A percentile compares a stretch with the other conserved stretches of the same genome.
phyloP scores from a whole-genome alignment of 2,329 filamentous ascomycete genomes.

The Diaporthe eres region DNA sequence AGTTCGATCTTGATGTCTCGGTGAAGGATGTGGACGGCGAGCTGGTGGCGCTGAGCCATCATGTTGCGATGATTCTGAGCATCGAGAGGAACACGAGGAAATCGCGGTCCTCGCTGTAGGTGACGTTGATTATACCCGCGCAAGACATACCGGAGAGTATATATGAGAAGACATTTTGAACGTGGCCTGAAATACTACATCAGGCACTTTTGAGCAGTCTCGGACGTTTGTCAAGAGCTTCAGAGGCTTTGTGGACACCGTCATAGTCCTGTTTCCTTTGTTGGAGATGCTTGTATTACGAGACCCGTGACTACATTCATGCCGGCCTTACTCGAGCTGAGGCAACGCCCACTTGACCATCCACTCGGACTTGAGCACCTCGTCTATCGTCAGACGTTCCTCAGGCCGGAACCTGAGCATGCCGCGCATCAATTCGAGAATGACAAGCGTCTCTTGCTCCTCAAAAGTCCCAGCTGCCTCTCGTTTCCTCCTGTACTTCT shows the following conservation, averaged over 20 bases:
- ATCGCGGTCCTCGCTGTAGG: background rate
- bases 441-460: background rate
- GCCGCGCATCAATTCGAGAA: slow-evolving; percentile 50
- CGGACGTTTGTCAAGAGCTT: too few relatives aligned
- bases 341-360: slow-evolving; percentile 52
- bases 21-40: slow-evolving; percentile 75
- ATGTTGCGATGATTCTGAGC: slow-evolving; percentile 75
- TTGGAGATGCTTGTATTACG: too few relatives aligned
- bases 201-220: too few relatives aligned
- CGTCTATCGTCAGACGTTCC: slow-evolving; percentile 48
- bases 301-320: background rate
- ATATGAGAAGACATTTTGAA: too few relatives aligned
- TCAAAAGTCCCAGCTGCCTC: slow-evolving; percentile 26
- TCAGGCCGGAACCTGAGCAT: slow-evolving; percentile 51
- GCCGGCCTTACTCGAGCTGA: slow-evolving; percentile 34
- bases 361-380: slow-evolving; percentile 52
- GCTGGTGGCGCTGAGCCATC: slow-evolving; percentile 76
- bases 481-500: slow-evolving; percentile 45
- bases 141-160: too few relatives aligned
- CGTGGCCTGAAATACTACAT: too few relatives aligned
- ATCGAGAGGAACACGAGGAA: slow-evolving; percentile 70
- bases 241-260: too few relatives aligned
- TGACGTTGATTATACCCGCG: background rate
- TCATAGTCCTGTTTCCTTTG: too few relatives aligned
- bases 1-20: slow-evolving; percentile 81